Evolutionary conservation across 2,329 filamentous ascomycete species (phyloP), one percentile per base, ranked within the genome.

Genomic region (Tolypocladium sp.): DNA sequence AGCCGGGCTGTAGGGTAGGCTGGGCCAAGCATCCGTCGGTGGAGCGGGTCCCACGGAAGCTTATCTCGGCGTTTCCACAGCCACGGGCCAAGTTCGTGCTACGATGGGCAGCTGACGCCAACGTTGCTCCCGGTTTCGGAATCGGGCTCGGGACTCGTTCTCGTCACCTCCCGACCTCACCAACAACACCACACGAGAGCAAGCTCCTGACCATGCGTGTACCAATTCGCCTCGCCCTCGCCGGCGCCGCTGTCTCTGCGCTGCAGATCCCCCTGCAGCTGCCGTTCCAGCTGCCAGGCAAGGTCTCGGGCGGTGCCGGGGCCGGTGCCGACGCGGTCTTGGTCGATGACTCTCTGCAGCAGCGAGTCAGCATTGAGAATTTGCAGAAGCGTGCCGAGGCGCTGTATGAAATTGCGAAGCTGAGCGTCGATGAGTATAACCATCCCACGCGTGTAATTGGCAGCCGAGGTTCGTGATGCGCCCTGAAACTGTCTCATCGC

Each of bases 381-480:
- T 80, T 91, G 8, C 71, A 86, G 49, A 71, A 76, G 6, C 82
- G 86, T 25, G 83, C 87, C 5, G 76, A 86, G 65, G 71, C 82
- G 46, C 79, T 91, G 10, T 89, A 82, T 65, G 74, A 81, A 57
- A 81, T 89, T 58, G 86, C 87, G 0, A 76, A 86, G 69, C 74
- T 79, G 57, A 79, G 80, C 13, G 74, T 81, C 61, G 75, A 79
- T 2, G 84, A 89, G 62, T 88, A 85, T 67, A 82, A 82, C 61
- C 87, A 87, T 65, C 87, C 87, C 1, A 90, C 87, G 1, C 80
- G 87, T 57, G 87, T 90, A 27, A 89, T 90, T 63, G 87, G 87
- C 37, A 88, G 85, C 62, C 68, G 80, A 68, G 85, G 84, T 85
- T 42, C 27, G 57, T 35, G 20, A 10, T 25, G 4, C 30, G 30